These are phyloP conservation scores for Tricholoma sp. DNA, from an alignment of 768 basidiomycete genomes.

Conservation along the genomic window DNA sequence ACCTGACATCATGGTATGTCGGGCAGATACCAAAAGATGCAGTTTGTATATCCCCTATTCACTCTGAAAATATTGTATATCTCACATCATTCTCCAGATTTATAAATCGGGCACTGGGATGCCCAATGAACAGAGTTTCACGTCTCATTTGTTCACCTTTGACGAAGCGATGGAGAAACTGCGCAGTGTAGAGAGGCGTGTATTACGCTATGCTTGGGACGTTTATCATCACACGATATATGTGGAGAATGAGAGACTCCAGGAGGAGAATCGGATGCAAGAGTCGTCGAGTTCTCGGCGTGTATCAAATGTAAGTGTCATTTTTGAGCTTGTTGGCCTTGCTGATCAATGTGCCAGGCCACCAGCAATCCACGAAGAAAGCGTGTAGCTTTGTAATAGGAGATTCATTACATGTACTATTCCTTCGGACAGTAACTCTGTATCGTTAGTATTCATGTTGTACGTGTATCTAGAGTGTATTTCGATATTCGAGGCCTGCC, in stretches of 20 bases:
- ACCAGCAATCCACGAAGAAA: background rate
- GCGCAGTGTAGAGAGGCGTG: slow-evolving; percentile 21
- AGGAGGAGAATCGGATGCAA: background rate
- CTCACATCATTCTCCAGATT: slow-evolving; percentile 25
- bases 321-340: background rate
- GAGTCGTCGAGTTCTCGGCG: background rate
- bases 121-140: slow-evolving; percentile 49
- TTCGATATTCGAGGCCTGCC: too few relatives aligned
- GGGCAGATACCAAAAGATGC: slow-evolving; percentile 31
- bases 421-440: background rate
- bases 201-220: slow-evolving; percentile 36
- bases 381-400: background rate
- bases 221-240: slow-evolving; percentile 25
- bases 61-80: background rate
- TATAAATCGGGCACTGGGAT: slow-evolving; percentile 48
- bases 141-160: slow-evolving; percentile 35
- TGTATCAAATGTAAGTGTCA: background rate
- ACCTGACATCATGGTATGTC: slow-evolving; percentile 17
- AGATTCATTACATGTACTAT: background rate
- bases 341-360: background rate
- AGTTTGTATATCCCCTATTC: slow-evolving; percentile 28
- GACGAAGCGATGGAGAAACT: slow-evolving; percentile 38
- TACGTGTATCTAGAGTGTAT: background rate
- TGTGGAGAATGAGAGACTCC: background rate
- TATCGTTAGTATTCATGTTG: background rate